phyloP scores from a whole-genome alignment of 768 basidiomycete species.

The Cystobasidium onofrii region DNA sequence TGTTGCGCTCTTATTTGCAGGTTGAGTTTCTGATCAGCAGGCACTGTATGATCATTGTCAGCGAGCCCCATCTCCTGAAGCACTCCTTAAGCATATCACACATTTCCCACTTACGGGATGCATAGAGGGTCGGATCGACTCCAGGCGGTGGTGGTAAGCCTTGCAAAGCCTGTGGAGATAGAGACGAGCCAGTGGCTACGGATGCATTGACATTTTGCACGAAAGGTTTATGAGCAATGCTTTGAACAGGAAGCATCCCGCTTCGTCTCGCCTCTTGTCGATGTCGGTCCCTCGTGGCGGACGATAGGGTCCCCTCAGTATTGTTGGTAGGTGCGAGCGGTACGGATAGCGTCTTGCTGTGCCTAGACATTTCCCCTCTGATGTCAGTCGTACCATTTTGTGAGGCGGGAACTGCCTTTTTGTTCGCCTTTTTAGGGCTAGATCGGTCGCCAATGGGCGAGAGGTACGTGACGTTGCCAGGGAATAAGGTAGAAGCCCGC shows the following conservation, averaged over 20 bases:
- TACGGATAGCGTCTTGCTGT: neutral
- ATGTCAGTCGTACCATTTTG: too few species aligned
- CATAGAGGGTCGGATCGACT: slow-evolving; percentile 16
- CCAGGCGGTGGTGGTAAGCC: slow-evolving; percentile 12
- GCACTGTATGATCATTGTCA: too few species aligned
- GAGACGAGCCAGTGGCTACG: neutral
- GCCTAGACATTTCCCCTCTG: neutral
- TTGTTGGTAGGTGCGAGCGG: neutral
- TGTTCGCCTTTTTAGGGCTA: neutral
- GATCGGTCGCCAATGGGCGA: neutral
- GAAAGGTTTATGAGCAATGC: neutral
- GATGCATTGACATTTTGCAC: neutral
- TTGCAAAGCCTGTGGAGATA: slow-evolving; percentile 17
- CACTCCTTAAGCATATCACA: too few species aligned
- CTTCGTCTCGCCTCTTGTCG: neutral
- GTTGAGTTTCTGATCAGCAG: slow-evolving; percentile 19
- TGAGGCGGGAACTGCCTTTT: neutral
- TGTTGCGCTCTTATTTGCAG: slow-evolving; percentile 21
- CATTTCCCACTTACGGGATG: slow-evolving; percentile 24
- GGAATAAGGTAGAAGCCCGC: neutral
- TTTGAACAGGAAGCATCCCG: neutral
- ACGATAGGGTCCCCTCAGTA: neutral
- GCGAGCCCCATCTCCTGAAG: too few species aligned
- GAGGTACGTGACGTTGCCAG: neutral
- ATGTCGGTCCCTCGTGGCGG: neutral